Percentiles rank a stretch among this genome's conserved stretches.
phyloP scores from a whole-genome alignment of 768 basidiomycete species.

The Russula ochroleuca region DNA sequence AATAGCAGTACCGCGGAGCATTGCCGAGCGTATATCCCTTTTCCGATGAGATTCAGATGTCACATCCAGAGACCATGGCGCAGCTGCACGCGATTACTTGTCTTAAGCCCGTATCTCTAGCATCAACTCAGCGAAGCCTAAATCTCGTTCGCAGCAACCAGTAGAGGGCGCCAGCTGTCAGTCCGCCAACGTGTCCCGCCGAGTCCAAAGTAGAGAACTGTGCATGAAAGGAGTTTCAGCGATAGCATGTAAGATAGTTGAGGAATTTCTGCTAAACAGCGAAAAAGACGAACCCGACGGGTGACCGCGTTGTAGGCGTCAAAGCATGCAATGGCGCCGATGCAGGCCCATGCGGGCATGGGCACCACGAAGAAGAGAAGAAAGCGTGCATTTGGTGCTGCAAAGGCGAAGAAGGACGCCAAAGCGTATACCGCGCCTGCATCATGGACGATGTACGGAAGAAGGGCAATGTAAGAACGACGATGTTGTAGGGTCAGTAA shows the following conservation, averaged over 20 bases:
- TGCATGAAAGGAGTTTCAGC: neutral
- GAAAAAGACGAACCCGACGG: constrained; percentile 32
- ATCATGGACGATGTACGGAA: too few relatives aligned
- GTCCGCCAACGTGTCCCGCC: constrained; percentile 23
- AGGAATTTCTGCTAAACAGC: neutral
- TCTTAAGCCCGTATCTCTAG: neutral
- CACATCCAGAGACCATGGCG: neutral
- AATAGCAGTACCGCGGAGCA: neutral
- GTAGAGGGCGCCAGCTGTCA: constrained; percentile 21
- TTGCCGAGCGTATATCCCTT: neutral
- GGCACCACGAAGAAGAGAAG: constrained; percentile 73
- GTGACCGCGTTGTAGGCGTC: constrained; percentile 46
- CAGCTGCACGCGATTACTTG: neutral
- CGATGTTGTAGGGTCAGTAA: too few relatives aligned
- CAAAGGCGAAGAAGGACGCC: constrained; percentile 68
- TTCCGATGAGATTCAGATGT: neutral
- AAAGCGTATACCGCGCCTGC: constrained; percentile 70
- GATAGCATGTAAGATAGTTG: neutral
- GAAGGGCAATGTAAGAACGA: too few relatives aligned
- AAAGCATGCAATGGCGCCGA: constrained; percentile 60
- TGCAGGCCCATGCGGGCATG: constrained; percentile 72
- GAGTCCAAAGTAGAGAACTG: constrained; percentile 20
- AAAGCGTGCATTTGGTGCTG: constrained; percentile 62
- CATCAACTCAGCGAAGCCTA: constrained; percentile 1
- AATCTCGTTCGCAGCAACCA: constrained; percentile 19